Evolutionary conservation across 169 alveolate genomes (phyloP).

Genomic region (Prorocentrum cordatum): DNA sequence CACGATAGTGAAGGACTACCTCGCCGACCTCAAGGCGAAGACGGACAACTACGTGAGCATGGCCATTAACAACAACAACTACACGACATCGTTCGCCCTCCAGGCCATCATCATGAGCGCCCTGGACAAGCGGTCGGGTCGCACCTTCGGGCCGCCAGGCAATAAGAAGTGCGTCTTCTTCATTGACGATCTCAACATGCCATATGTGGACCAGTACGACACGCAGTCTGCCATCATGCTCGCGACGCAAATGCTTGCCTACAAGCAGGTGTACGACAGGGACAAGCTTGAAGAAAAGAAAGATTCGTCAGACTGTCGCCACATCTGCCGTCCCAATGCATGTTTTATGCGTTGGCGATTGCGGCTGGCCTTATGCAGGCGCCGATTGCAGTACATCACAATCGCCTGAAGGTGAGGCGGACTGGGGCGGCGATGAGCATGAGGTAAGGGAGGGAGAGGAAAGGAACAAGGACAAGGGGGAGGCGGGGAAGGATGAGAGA

Average conservation of each 20-base stretch:
- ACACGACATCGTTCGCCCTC: constrained; percentile 85
- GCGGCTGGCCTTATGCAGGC: no score
- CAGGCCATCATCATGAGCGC: constrained; percentile 81
- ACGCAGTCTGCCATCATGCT: constrained; percentile 88
- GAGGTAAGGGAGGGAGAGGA: no score
- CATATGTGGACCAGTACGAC: constrained; percentile 89
- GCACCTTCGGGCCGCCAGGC: constrained; percentile 90
- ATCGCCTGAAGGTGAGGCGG: no score
- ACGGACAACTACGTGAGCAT: constrained; percentile 76
- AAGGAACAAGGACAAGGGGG: no score
- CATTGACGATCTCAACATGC: constrained; percentile 92
- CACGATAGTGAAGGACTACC: constrained; percentile 86
- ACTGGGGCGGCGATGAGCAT: no score
- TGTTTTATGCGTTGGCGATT: no score
- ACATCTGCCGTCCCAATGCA: no score
- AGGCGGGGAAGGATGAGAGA: no score
- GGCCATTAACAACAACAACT: constrained; percentile 84
- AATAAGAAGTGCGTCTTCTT: constrained; percentile 85
- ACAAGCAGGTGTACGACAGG: constrained; percentile 70
- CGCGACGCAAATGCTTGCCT: constrained; percentile 78
- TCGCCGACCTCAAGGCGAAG: constrained; percentile 75
- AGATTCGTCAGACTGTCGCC: no score
- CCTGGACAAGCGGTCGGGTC: constrained; percentile 84
- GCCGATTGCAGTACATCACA: no score
- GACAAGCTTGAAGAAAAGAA: constrained; percentile 9